Conservation (phyloP, 139 green algal genomes). For the Marvania coccoides region DNA sequence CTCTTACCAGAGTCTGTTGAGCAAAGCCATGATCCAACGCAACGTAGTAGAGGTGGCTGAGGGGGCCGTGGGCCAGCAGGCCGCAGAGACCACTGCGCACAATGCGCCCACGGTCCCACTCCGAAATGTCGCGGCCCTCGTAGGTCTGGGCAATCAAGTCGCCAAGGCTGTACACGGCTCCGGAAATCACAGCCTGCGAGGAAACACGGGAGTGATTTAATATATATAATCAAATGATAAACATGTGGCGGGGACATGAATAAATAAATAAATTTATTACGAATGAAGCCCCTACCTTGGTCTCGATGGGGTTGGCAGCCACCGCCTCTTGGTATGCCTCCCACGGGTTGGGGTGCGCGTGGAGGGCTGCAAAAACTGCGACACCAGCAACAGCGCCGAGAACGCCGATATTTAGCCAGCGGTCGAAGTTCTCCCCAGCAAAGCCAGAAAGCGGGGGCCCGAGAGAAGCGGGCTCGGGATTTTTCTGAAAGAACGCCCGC, state of each 20-base stretch:
- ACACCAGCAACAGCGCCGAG: not conserved
- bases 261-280: no score
- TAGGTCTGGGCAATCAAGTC: conserved; percentile 37
- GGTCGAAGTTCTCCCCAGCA: no score
- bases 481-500: no score
- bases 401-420: not conserved
- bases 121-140: conserved; percentile 15
- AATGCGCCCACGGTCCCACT: conserved; percentile 18
- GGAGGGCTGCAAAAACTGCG: not conserved
- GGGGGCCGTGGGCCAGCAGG: conserved; percentile 28
- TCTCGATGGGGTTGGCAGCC: conserved; percentile 6
- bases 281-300: conserved; percentile 5
- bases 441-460: no score
- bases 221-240: not conserved
- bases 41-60: conserved; percentile 30
- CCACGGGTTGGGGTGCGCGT: not conserved
- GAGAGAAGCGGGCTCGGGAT: no score
- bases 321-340: conserved; percentile 3
- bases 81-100: conserved; percentile 18
- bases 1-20: not conserved
- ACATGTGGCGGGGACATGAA: no score
- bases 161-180: conserved; percentile 25
- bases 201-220: not conserved
- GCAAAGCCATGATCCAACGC: conserved; percentile 16
- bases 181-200: conserved; percentile 24